Evolutionary conservation across 2,329 filamentous ascomycete genomes (phyloP).

Genomic region (Colletotrichum endophyticum): DNA sequence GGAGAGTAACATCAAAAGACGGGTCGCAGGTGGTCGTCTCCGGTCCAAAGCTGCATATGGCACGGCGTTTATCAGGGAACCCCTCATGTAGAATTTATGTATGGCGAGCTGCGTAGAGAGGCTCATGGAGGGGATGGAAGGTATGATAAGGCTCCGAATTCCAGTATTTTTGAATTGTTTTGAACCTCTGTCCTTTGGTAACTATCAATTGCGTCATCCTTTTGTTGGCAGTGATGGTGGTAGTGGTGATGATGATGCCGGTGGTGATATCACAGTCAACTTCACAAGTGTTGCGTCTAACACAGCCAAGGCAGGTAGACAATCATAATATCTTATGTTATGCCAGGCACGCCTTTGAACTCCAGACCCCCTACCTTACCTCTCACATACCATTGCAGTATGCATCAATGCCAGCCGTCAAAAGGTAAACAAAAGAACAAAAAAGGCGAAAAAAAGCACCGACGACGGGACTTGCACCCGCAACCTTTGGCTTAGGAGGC

Average conservation of each 20-base stretch:
- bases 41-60: constrained; percentile 33
- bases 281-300: neutral
- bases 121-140: constrained; percentile 5
- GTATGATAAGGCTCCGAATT: constrained; percentile 15
- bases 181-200: neutral
- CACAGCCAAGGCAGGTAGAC: neutral
- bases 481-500: constrained; percentile 22
- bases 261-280: fast-evolving
- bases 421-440: neutral
- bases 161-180: constrained; percentile 16
- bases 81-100: constrained; percentile 37
- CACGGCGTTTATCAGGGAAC: constrained; percentile 37
- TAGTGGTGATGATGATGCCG: neutral
- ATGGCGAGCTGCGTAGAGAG: constrained; percentile 22
- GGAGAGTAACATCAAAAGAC: constrained; percentile 11
- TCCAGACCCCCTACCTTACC: neutral
- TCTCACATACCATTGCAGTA: neutral
- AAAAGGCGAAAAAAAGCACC: neutral
- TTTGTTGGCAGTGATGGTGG: neutral
- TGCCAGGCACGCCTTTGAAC: neutral
- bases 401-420: neutral
- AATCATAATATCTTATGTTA: neutral
- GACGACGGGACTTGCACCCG: constrained; percentile 20
- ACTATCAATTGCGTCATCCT: neutral
- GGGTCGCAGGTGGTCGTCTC: constrained; percentile 18